phyloP scores from a whole-genome alignment of 352 stramenopile species.

The Phytophthora tubulina region DNA sequence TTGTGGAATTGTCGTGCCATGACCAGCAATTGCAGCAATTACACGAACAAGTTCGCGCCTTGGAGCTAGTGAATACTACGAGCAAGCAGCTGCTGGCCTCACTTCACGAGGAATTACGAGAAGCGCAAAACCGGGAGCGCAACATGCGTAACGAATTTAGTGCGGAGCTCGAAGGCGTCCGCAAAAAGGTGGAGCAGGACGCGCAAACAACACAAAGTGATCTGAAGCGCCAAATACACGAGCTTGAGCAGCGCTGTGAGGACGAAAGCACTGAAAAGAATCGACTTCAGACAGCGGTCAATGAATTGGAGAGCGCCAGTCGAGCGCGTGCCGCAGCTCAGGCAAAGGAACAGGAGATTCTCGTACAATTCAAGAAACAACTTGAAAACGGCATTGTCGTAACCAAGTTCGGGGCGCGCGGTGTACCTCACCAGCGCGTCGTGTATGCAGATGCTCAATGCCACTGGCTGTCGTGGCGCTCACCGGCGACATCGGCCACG shows the following conservation, averaged over 20 bases:
- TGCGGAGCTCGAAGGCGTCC: conserved; percentile 33
- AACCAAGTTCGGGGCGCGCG: conserved; percentile 64
- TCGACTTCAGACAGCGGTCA: conserved; percentile 43
- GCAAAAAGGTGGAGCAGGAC: conserved; percentile 32
- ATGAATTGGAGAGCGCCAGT: conserved; percentile 44
- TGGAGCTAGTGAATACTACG: conserved; percentile 44
- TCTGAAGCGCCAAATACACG: conserved; percentile 31
- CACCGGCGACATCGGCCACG: conserved; percentile 27
- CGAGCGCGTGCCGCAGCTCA: conserved; percentile 39
- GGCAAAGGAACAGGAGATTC: conserved; percentile 51
- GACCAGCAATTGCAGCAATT: conserved; percentile 52
- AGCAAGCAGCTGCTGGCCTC: conserved; percentile 40
- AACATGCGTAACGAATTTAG: conserved; percentile 38
- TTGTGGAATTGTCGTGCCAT: conserved; percentile 53
- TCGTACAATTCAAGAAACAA: conserved; percentile 68
- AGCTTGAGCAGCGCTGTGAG: conserved; percentile 35
- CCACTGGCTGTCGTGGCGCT: conserved; percentile 69
- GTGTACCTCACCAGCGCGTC: conserved; percentile 58
- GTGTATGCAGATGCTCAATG: conserved; percentile 65
- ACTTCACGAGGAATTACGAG: conserved; percentile 44
- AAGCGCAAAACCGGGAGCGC: conserved; percentile 26
- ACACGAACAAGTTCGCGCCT: conserved; percentile 46
- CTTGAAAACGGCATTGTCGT: conserved; percentile 60
- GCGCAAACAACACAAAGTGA: conserved; percentile 28
- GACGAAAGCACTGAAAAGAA: conserved; percentile 41